Conservation (phyloP, 305 asterid genomes). For the Fraxinus paxiana region DNA sequence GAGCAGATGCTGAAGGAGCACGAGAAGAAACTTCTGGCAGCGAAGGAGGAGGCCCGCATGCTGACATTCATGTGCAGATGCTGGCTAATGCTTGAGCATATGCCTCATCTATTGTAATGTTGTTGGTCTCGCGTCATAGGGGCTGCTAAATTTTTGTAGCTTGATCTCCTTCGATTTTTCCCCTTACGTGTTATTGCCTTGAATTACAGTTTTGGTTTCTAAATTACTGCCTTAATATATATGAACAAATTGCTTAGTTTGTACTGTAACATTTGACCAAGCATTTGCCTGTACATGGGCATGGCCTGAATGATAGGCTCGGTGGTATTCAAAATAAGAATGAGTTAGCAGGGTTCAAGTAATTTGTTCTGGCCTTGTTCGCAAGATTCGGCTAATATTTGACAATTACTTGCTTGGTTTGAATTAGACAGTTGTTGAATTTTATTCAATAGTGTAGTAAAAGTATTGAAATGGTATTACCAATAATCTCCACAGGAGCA, state of each 20-base stretch:
- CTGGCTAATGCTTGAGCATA: constrained; percentile 58
- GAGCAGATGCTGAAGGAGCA: constrained; percentile 23
- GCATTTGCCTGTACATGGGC: background rate
- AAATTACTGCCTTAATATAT: background rate
- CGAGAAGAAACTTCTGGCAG: constrained; percentile 15
- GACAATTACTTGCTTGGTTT: background rate
- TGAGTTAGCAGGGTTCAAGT: background rate
- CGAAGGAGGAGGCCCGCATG: constrained; percentile 27
- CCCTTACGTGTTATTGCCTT: constrained; percentile 12
- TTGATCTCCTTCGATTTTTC: background rate
- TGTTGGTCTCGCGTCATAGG: background rate
- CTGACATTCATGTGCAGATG: constrained; percentile 47
- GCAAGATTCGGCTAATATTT: background rate
- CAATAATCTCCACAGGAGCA: constrained; percentile 50
- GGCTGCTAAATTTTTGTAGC: background rate
- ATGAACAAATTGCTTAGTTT: background rate
- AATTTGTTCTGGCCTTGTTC: background rate
- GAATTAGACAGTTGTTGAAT: background rate
- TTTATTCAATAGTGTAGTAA: background rate
- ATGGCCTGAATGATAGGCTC: background rate
- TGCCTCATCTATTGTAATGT: background rate
- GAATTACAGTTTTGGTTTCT: constrained; percentile 13
- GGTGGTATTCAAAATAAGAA: background rate
- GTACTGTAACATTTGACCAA: background rate
- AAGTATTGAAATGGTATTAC: constrained; percentile 20